Conservation (phyloP, 352 stramenopile genomes). For the Globisporangium barbulae region DNA sequence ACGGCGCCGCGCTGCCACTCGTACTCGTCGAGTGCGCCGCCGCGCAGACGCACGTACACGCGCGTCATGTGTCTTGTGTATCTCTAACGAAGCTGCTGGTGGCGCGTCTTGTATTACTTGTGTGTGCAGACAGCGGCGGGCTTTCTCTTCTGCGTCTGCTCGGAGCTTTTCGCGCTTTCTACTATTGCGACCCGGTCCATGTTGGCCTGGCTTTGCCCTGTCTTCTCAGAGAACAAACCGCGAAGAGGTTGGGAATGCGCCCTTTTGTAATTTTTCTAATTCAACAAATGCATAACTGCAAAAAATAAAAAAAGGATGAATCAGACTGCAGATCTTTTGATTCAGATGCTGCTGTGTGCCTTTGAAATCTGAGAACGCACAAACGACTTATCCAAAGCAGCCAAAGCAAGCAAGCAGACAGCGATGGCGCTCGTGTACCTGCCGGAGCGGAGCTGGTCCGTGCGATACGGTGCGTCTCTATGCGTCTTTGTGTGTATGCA, state of each 20-base stretch:
- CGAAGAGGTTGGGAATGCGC: background rate
- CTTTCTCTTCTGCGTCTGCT: background rate
- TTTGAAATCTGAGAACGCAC: background rate
- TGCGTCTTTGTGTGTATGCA: background rate
- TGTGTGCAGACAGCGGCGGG: background rate
- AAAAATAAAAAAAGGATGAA: background rate
- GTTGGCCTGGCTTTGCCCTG: background rate
- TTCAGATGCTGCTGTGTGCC: background rate
- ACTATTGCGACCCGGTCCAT: constrained; percentile 5
- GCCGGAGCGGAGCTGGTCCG: constrained; percentile 61
- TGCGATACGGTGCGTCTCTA: constrained; percentile 54
- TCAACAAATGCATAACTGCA: background rate
- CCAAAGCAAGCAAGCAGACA: constrained; percentile 3
- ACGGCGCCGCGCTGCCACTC: constrained; percentile 46
- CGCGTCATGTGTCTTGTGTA: constrained; percentile 27
- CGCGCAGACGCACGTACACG: constrained; percentile 55
- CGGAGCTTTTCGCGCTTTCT: constrained; percentile 2
- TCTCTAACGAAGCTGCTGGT: background rate
- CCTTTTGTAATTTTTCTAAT: background rate
- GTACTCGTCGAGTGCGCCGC: constrained; percentile 27
- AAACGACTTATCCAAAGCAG: constrained; percentile 1
- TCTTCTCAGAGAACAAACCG: constrained; percentile 15
- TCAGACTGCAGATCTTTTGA: background rate
- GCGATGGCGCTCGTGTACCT: constrained; percentile 76
- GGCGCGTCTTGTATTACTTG: background rate